Evolutionary conservation across 176 grass and related monocot species (phyloP).

Genomic region (Aegilops speltoides): DNA sequence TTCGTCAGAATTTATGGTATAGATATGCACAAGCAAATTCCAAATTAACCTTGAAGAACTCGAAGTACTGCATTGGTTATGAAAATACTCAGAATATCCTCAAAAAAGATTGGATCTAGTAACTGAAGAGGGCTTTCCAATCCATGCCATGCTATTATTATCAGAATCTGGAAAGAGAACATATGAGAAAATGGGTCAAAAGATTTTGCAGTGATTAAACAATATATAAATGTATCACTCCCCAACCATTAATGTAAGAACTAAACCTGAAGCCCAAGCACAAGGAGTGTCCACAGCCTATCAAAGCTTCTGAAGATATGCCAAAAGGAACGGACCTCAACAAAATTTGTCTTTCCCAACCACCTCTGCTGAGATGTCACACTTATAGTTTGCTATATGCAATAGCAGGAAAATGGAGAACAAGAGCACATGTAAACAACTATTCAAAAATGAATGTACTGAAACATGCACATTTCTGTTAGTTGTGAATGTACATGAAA

Average conservation of each 20-base stretch:
- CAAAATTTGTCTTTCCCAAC: constrained; percentile 96
- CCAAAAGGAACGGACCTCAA: constrained; percentile 91
- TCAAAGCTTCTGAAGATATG: constrained; percentile 99
- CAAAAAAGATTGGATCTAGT: constrained; percentile 79
- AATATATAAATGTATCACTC: constrained; percentile 29
- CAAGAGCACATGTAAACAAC: constrained; percentile 27
- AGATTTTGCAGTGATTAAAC: constrained; percentile 1
- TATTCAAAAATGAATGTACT: constrained; percentile 22
- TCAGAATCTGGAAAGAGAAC: constrained; percentile 65
- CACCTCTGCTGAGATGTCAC: constrained; percentile 45
- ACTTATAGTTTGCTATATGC: constrained; percentile 38
- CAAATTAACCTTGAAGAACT: constrained; percentile 76
- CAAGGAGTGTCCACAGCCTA: constrained; percentile 86
- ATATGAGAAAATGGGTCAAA: constrained; percentile 26
- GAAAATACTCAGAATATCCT: constrained; percentile 91
- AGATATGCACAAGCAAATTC: constrained; percentile 1
- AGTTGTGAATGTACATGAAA: neutral
- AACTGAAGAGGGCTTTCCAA: constrained; percentile 79
- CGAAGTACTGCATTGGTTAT: constrained; percentile 86
- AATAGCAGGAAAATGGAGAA: constrained; percentile 29
- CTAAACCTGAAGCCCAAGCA: constrained; percentile 85
- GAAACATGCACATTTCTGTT: neutral
- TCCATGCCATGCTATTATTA: constrained; percentile 96
- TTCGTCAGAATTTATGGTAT: constrained; percentile 1
- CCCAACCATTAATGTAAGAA: constrained; percentile 14